Evolutionary conservation across 345 rosid genomes (phyloP).

Genomic region (Raphanus sativus): DNA sequence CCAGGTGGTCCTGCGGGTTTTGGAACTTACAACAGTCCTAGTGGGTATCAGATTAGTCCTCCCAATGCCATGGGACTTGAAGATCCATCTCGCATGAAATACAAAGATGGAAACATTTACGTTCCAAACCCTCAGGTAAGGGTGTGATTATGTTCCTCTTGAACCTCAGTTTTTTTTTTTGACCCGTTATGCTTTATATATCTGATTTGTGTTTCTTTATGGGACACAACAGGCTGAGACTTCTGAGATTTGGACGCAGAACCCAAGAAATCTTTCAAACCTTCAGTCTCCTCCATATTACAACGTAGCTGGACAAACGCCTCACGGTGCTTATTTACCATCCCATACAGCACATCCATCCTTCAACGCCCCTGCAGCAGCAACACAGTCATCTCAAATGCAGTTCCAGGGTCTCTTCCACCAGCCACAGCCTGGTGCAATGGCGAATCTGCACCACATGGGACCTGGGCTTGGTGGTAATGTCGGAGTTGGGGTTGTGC

Average conservation of each 20-base stretch:
- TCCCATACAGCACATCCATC: conserved; percentile 81
- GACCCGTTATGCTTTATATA: not conserved
- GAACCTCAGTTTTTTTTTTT: not conserved
- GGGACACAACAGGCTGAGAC: conserved; percentile 63
- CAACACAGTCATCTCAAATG: conserved; percentile 87
- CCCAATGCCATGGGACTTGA: conserved; percentile 50
- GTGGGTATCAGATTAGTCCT: conserved; percentile 11
- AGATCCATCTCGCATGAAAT: conserved; percentile 69
- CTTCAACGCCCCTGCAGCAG: conserved; percentile 73
- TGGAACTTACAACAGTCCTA: not conserved
- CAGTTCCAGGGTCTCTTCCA: conserved; percentile 82
- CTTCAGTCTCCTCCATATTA: conserved; percentile 76
- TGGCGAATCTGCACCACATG: conserved; percentile 72
- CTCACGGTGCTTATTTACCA: conserved; percentile 73
- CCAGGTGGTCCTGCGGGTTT: conserved; percentile 8
- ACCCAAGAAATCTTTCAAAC: conserved; percentile 70
- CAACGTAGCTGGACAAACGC: conserved; percentile 78
- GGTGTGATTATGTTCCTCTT: not conserved
- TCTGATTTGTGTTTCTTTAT: conserved; percentile 8
- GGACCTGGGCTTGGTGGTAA: conserved; percentile 81
- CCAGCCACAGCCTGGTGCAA: conserved; percentile 69
- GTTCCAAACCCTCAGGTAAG: conserved; percentile 87
- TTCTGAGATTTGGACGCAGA: conserved; percentile 92
- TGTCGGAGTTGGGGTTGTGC: conserved; percentile 76
- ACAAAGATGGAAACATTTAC: conserved; percentile 74